Conservation (phyloP, 129 eudicot species). For the Rutidosis leptorrhynchoides region DNA sequence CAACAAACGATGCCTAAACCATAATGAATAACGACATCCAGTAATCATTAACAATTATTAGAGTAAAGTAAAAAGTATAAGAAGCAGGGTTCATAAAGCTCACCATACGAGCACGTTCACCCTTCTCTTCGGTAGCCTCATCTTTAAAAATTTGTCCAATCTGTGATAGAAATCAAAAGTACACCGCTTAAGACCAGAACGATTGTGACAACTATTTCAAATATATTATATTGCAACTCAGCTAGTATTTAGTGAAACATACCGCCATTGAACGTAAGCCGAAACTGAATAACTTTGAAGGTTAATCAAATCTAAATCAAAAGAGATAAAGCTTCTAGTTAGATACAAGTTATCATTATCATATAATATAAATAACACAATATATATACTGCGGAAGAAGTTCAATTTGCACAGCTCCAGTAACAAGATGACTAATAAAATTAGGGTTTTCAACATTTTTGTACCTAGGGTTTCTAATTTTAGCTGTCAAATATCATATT, state of each 20-base stretch:
- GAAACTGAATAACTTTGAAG: background rate
- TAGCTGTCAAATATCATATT: no score
- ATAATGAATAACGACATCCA: background rate
- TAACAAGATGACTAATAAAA: background rate
- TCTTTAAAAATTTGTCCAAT: constrained; percentile 69
- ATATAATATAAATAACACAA: no score
- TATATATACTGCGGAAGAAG: background rate
- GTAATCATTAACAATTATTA: background rate
- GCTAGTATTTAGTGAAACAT: background rate
- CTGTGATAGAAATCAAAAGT: constrained; percentile 28
- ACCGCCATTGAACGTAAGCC: background rate
- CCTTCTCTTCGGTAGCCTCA: constrained; percentile 99
- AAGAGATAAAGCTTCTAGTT: background rate
- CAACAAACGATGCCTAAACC: constrained; percentile 71
- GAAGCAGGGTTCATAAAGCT: constrained; percentile 23
- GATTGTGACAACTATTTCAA: background rate
- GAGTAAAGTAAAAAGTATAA: background rate
- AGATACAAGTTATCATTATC: background rate
- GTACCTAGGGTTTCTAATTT: background rate
- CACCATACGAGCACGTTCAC: constrained; percentile 98
- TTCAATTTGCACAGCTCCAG: background rate
- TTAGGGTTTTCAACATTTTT: background rate
- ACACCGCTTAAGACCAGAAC: background rate
- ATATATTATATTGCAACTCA: background rate
- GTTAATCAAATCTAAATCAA: background rate